phyloP scores from a whole-genome alignment of 2,329 filamentous ascomycete genomes.

The Diaporthe citri region DNA sequence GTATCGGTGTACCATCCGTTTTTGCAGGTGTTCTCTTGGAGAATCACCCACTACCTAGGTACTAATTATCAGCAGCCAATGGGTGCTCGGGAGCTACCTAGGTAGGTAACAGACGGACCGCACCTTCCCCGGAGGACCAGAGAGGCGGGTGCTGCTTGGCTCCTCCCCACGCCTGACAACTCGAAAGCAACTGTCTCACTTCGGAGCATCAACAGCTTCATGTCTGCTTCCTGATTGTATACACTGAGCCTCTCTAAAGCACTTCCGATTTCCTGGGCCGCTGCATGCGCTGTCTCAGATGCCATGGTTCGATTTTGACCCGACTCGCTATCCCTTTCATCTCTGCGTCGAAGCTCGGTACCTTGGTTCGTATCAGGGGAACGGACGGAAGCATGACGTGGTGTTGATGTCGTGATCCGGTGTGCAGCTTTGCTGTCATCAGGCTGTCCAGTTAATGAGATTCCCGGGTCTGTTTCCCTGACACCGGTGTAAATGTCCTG shows the following conservation, averaged over 20 bases:
- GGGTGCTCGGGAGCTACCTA: neutral
- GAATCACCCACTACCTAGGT: neutral
- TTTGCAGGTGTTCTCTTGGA: too few relatives aligned
- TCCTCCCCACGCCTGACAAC: neutral
- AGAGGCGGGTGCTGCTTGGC: neutral
- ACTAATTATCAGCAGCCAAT: neutral
- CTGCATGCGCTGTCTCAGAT: neutral
- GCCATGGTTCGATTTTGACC: neutral
- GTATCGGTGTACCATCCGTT: too few relatives aligned
- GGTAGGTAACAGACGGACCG: neutral
- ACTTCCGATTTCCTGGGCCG: neutral
- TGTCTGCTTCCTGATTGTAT: neutral
- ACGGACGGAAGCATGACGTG: conserved; percentile 33
- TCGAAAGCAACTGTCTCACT: neutral
- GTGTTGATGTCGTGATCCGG: conserved; percentile 34
- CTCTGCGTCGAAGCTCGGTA: neutral
- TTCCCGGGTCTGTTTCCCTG: neutral
- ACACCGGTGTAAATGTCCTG: conserved; percentile 25
- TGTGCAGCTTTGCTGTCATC: conserved; percentile 2
- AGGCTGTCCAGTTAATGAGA: neutral
- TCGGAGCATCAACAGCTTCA: neutral
- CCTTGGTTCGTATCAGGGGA: conserved; percentile 17
- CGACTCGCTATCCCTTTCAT: neutral
- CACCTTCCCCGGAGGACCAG: neutral
- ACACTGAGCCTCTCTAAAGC: neutral